phyloP scores from a whole-genome alignment of 1,284 basidiomycete species.

The Austroboletus niveus region DNA sequence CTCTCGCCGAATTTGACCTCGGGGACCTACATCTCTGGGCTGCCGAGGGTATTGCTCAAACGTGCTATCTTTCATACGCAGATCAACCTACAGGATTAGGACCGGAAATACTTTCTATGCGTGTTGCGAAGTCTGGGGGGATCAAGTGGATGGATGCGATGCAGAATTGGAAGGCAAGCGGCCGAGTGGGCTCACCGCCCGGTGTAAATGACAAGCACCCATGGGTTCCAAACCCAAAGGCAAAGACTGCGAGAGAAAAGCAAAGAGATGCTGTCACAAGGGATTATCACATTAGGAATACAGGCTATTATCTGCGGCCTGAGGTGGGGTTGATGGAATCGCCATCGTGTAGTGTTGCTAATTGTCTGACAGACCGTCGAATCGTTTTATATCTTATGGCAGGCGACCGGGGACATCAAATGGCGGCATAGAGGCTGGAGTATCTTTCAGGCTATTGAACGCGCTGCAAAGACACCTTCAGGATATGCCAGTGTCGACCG shows the following conservation, averaged over 20 bases:
- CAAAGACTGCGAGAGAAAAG: slow-evolving; percentile 20
- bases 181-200: slow-evolving; percentile 47
- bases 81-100: slow-evolving; percentile 62
- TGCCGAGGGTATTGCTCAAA: slow-evolving; percentile 65
- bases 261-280: slow-evolving; percentile 31
- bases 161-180: slow-evolving; percentile 47
- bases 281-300: slow-evolving; percentile 41
- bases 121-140: slow-evolving; percentile 23
- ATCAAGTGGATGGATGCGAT: slow-evolving; percentile 54
- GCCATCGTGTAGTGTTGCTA: neutral
- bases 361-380: slow-evolving; percentile 54
- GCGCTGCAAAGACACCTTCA: slow-evolving; percentile 47
- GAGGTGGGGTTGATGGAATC: slow-evolving; percentile 45
- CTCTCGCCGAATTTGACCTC: slow-evolving; percentile 43
- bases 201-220: slow-evolving; percentile 46
- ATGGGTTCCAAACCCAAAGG: slow-evolving; percentile 24
- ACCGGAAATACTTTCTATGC: slow-evolving; percentile 55
- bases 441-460: slow-evolving; percentile 71
- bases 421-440: slow-evolving; percentile 80
- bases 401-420: slow-evolving; percentile 60
- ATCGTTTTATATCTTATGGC: slow-evolving; percentile 68
- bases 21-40: slow-evolving; percentile 61
- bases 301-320: slow-evolving; percentile 56
- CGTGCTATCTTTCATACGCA: slow-evolving; percentile 63
- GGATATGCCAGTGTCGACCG: slow-evolving; percentile 59